Base-by-base conservation (phyloP, 2,329 filamentous ascomycete genomes). In the Rhinocladiella similis region DNA sequence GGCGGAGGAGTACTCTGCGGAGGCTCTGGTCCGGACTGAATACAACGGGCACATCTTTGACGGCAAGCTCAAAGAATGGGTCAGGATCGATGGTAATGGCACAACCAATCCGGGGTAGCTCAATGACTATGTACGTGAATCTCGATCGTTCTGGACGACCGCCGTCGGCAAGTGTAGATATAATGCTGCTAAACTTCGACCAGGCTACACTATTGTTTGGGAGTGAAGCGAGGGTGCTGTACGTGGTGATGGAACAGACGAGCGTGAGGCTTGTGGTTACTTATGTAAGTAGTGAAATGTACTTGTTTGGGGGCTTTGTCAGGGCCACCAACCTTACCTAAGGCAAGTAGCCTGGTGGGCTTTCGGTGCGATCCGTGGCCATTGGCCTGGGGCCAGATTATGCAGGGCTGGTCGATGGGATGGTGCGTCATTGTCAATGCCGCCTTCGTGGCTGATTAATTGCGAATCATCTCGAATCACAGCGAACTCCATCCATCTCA, bases 1-100 rank as follows among this genome's bases (percentile, higher is more conserved):
- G 45, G 64, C 66, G 7, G 67, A 72, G 47, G 74, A 77, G 56
- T 78, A 77, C 60, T 63, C 68, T 1, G 57, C 69, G 19, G 67
- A 65, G 56, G 69, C 74, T 9, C 60, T 75, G 64, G 65, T 69
- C 4, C 50, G 62, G 5, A 72, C 65, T 1, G 48, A 52, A 33
- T 54, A 52, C 39, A 52, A 59, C 16, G 49, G 42, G 29, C 51
- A 59, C 29, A 41, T 33, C 5, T 56, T 47, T 29, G 42, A 56
- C 29, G 25, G 7, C 3, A 19, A 22, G 13, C n/a, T 18, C 14
- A 41, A 41, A 9, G 53, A 56, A 41, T 56, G 53, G 53, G 19
- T 46, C 39, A 52, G 47, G 36, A 14, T 47, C 6, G 27, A 33
- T 12, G 27, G 10, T 33, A 33, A 33, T 33, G 10, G 27, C 27